A percentile compares a stretch with the other conserved stretches of the same genome.
phyloP scores from a whole-genome alignment of 768 basidiomycete species.

The Rhodotorula kratochvilovae region DNA sequence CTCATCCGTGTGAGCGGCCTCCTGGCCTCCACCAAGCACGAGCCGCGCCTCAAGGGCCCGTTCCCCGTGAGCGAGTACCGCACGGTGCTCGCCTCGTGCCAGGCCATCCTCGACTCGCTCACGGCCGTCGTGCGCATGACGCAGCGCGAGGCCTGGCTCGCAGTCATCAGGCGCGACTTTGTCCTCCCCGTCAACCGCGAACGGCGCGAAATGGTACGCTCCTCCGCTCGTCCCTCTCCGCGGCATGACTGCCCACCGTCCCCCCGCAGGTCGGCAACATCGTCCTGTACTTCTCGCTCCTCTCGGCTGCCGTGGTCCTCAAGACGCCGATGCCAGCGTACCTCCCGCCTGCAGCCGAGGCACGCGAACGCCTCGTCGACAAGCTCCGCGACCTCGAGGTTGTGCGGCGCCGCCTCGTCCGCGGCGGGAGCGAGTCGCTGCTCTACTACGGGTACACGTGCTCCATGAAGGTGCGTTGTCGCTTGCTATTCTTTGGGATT shows the following conservation, averaged over 20 bases:
- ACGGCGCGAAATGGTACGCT: slow-evolving; percentile 67
- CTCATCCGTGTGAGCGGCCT: slow-evolving; percentile 70
- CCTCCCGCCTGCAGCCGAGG: slow-evolving; percentile 83
- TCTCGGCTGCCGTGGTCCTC: slow-evolving; percentile 71
- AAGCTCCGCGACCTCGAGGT: slow-evolving; percentile 80
- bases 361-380: slow-evolving; percentile 72
- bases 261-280: slow-evolving; percentile 72
- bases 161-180: slow-evolving; percentile 68
- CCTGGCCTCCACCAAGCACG: slow-evolving; percentile 82
- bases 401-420: slow-evolving; percentile 74
- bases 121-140: slow-evolving; percentile 98
- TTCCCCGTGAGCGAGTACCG: slow-evolving; percentile 85
- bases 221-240: background rate
- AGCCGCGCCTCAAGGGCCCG: slow-evolving; percentile 90
- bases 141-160: slow-evolving; percentile 80
- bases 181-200: slow-evolving; percentile 84
- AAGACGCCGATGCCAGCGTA: slow-evolving; percentile 95
- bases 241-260: background rate
- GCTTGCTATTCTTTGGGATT: no score
- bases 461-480: slow-evolving; percentile 57
- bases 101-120: slow-evolving; percentile 77
- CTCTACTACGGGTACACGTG: slow-evolving; percentile 91
- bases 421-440: slow-evolving; percentile 70
- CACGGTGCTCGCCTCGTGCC: slow-evolving; percentile 46
- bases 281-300: slow-evolving; percentile 76